A percentile compares a stretch with the other conserved stretches of the same genome.
Conservation (phyloP, 345 rosid genomes). For the Brassica napus region DNA sequence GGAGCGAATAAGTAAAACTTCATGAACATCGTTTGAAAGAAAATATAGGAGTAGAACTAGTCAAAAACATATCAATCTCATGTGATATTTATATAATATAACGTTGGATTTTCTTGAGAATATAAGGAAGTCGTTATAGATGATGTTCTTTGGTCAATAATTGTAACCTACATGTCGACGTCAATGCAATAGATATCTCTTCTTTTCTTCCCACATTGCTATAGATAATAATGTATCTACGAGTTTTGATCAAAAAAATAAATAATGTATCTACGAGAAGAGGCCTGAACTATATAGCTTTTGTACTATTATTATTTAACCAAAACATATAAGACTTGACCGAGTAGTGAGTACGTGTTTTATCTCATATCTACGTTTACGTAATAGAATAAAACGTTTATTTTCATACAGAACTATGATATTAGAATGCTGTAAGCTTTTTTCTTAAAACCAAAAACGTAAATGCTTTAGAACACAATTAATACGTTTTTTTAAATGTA, state of each 20-base stretch:
- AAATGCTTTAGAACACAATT: not conserved
- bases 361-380: not conserved
- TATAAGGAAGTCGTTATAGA: conserved; percentile 27
- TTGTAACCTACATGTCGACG: conserved; percentile 36
- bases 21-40: conserved; percentile 2
- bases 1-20: conserved; percentile 8
- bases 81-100: conserved; percentile 11
- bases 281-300: conserved; percentile 3
- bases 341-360: not conserved
- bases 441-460: not conserved
- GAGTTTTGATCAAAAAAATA: no score
- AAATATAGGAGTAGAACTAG: conserved; percentile 30
- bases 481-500: not conserved
- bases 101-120: conserved; percentile 29
- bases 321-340: conserved; percentile 6
- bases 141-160: conserved; percentile 36
- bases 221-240: not conserved
- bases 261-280: not conserved
- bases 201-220: conserved; percentile 1
- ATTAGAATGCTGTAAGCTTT: not conserved
- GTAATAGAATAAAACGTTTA: not conserved
- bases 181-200: conserved; percentile 20
- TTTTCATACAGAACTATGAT: not conserved
- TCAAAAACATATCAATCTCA: conserved; percentile 24
- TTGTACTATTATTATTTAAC: conserved; percentile 1